These are phyloP conservation scores for Helianthus annuus DNA, from an alignment of 129 eudicot genomes.

Conservation along the genomic window HanXRQr2.0-SUNRISE NC_035442.2:179990429-179990928, in stretches of 20 bases:
- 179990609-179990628: not conserved
- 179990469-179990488: not conserved
- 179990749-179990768: constrained; percentile 7
- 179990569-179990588: constrained; percentile 7
- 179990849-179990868: no score
- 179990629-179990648: constrained; percentile 2
- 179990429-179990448: constrained; percentile 11
- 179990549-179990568: constrained; percentile 7
- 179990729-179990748: not conserved
- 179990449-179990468: not conserved
- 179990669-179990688: constrained; percentile 10
- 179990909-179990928: no score
- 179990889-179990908: no score
- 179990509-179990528: constrained; percentile 1
- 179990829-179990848: no score
- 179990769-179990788: constrained; percentile 9
- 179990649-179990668: constrained; percentile 24
- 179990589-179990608: constrained; percentile 8
- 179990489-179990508: not conserved
- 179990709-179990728: constrained; percentile 1
- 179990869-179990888: no score
- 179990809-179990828: no score
- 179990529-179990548: not conserved
- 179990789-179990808: not conserved
- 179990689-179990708: no score